phyloP scores from a whole-genome alignment of 164 flowering plant genomes.

The Berberis thunbergii region DNA sequence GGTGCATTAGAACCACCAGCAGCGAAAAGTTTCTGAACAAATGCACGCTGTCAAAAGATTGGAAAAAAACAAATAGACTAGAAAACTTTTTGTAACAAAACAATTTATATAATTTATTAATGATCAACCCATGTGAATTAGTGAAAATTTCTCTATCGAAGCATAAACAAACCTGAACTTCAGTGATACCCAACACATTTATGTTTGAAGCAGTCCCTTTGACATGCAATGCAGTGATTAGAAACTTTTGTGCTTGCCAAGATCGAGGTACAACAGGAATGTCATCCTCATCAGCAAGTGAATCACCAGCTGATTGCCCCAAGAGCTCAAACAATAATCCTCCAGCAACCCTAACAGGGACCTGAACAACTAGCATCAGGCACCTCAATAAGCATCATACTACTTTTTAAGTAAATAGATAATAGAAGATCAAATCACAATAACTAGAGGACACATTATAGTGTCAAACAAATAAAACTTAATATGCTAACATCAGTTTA shows the following conservation, averaged over 20 bases:
- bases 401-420: no score
- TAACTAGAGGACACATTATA: no score
- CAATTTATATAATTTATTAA: no score
- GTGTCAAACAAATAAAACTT: no score
- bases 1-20: conserved; percentile 70
- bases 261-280: conserved; percentile 84
- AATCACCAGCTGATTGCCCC: conserved; percentile 94
- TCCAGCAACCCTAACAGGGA: conserved; percentile 90
- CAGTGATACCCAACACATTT: conserved; percentile 78
- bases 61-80: no score
- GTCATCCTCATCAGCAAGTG: conserved; percentile 69
- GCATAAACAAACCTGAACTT: conserved; percentile 64
- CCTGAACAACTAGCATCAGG: conserved; percentile 32
- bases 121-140: no score
- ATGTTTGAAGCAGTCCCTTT: conserved; percentile 56
- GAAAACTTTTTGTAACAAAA: no score
- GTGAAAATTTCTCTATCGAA: not conserved
- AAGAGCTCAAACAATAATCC: conserved; percentile 85
- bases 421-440: no score
- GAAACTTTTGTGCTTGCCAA: conserved; percentile 86
- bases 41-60: not conserved
- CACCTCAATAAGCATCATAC: no score
- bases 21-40: conserved; percentile 63
- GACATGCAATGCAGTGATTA: conserved; percentile 67
- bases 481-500: no score